phyloP scores from a whole-genome alignment of 164 flowering plant species.

The Kalanchoe fedtschenkoi region DNA sequence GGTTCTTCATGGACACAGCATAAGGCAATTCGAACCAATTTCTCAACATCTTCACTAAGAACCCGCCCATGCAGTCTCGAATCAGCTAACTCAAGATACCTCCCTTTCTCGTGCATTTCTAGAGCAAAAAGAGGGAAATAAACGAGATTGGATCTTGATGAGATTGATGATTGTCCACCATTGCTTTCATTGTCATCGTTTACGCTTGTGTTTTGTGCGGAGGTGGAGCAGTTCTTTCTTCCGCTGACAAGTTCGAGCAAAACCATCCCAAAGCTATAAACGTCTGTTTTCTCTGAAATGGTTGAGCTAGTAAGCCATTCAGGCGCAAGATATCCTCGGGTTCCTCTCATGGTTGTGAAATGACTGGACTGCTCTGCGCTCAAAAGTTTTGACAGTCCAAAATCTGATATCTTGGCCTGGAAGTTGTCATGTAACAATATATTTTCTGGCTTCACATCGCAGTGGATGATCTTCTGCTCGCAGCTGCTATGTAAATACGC shows the following conservation, averaged over 20 bases:
- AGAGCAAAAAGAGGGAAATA: conserved; percentile 73
- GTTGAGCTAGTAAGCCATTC: conserved; percentile 93
- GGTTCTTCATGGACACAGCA: conserved; percentile 94
- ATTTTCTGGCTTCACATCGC: conserved; percentile 87
- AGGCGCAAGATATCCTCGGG: conserved; percentile 90
- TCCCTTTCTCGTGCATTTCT: conserved; percentile 77
- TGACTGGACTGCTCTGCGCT: conserved; percentile 57
- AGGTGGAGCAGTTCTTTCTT: conserved; percentile 51
- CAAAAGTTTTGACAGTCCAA: conserved; percentile 77
- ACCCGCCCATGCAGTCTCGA: conserved; percentile 63
- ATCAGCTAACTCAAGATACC: conserved; percentile 69
- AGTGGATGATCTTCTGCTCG: conserved; percentile 72
- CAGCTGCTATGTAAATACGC: conserved; percentile 81
- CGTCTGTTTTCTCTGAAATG: conserved; percentile 81
- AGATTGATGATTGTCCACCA: conserved; percentile 24
- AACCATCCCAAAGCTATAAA: conserved; percentile 93
- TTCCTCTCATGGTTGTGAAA: conserved; percentile 91
- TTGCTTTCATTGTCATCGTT: conserved; percentile 17
- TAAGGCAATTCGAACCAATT: conserved; percentile 63
- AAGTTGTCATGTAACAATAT: conserved; percentile 59
- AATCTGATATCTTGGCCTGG: conserved; percentile 80
- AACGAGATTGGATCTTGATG: conserved; percentile 23
- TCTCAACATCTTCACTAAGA: conserved; percentile 49
- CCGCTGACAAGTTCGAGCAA: conserved; percentile 76
- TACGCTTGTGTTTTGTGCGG: conserved; percentile 24